Evolutionary conservation across 257 asterid genomes (phyloP).

Genomic region (Nicotiana otophora): DNA sequence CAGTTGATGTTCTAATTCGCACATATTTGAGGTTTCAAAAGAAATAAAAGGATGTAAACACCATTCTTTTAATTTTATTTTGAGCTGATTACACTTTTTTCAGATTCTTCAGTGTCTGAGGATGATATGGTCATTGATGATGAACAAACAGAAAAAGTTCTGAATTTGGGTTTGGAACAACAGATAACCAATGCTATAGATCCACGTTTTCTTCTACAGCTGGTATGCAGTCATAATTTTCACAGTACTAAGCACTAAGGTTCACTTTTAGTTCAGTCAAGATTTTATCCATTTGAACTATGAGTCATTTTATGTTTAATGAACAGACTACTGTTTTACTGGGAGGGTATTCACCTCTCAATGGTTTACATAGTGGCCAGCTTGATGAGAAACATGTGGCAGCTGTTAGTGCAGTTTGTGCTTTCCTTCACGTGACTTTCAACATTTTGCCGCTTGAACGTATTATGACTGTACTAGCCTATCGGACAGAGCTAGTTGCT

Average conservation of each 20-base stretch:
- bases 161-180: conserved; percentile 63
- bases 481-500: conserved; percentile 86
- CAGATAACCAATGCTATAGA: conserved; percentile 71
- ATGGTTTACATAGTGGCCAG: conserved; percentile 40
- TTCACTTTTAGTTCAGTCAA: neutral
- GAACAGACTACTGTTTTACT: conserved; percentile 70
- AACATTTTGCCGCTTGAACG: conserved; percentile 79
- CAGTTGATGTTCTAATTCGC: neutral
- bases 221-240: conserved; percentile 42
- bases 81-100: conserved; percentile 12
- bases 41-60: neutral
- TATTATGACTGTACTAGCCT: conserved; percentile 85
- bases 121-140: conserved; percentile 70
- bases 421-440: conserved; percentile 73
- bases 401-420: conserved; percentile 83
- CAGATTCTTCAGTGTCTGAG: conserved; percentile 52
- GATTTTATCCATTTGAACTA: conserved; percentile 12
- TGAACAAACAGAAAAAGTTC: conserved; percentile 36
- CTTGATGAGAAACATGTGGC: conserved; percentile 54
- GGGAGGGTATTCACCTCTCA: conserved; percentile 42
- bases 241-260: neutral
- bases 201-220: conserved; percentile 68
- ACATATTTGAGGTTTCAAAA: neutral
- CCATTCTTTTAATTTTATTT: neutral
- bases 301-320: conserved; percentile 14